These are phyloP conservation scores for Globisporangium lucens DNA, from an alignment of 352 stramenopile species.

Conservation along the genomic window DNA sequence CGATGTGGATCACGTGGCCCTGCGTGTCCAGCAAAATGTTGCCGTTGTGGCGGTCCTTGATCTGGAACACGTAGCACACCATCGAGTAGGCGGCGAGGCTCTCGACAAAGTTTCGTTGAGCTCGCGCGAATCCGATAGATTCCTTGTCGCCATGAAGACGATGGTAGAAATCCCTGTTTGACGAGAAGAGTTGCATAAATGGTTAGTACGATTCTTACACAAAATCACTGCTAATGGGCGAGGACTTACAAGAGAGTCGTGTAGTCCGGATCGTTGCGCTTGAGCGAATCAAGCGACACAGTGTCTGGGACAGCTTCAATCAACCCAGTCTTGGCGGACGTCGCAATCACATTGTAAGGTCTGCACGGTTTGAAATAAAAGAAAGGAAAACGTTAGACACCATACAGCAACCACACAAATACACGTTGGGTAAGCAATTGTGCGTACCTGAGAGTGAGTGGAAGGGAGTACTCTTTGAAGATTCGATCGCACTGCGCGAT, in stretches of 20 bases:
- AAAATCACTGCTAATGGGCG: not conserved
- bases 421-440: not conserved
- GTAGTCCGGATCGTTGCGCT: constrained; percentile 84
- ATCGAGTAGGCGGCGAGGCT: constrained; percentile 97
- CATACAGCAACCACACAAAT: not conserved
- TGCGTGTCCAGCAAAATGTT: constrained; percentile 98
- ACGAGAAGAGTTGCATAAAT: constrained; percentile 33
- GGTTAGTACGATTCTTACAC: constrained; percentile 16
- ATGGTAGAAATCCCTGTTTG: constrained; percentile 86
- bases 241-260: constrained; percentile 88
- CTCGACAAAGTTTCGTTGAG: constrained; percentile 86
- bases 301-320: constrained; percentile 96
- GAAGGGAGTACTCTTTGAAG: constrained; percentile 92
- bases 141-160: constrained; percentile 88
- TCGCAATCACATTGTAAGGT: constrained; percentile 97
- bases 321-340: constrained; percentile 90
- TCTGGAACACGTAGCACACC: constrained; percentile 96
- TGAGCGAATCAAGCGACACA: constrained; percentile 96
- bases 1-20: constrained; percentile 98
- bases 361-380: constrained; percentile 22
- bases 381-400: not conserved
- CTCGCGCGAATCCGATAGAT: constrained; percentile 71
- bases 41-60: constrained; percentile 99
- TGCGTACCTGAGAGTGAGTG: constrained; percentile 84
- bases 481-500: constrained; percentile 95